A percentile compares a stretch with the other conserved stretches of the same genome.
These are phyloP conservation scores for Starmerella geochares DNA, from an alignment of 805 yeast genomes.

Conservation along the genomic window DNA sequence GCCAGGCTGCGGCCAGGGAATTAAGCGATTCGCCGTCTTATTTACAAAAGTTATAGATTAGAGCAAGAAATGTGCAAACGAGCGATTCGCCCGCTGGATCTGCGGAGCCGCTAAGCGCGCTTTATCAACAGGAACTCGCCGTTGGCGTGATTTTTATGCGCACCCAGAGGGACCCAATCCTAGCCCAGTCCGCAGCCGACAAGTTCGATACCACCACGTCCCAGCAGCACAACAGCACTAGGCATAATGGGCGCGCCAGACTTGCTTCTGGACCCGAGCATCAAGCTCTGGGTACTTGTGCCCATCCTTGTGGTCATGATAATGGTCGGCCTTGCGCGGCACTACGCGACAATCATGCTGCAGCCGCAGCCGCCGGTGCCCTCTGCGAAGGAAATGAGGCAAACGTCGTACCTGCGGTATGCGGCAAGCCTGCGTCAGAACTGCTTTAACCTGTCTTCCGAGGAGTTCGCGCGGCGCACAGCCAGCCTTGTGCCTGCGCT, in stretches of 20 bases:
- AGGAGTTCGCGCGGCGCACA: conserved; percentile 48
- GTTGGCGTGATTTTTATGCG: too few relatives aligned
- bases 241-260: conserved; percentile 30
- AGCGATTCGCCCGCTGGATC: too few relatives aligned
- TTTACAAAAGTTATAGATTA: too few relatives aligned
- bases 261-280: conserved; percentile 62
- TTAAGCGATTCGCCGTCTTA: too few relatives aligned
- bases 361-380: conserved; percentile 49
- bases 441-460: conserved; percentile 41
- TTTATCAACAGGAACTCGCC: too few relatives aligned
- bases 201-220: too few relatives aligned
- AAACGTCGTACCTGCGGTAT: conserved; percentile 46
- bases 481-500: conserved; percentile 40
- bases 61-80: too few relatives aligned
- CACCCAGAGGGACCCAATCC: too few relatives aligned
- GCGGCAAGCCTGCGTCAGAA: conserved; percentile 50
- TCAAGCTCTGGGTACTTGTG: conserved; percentile 79
- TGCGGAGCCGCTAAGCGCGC: too few relatives aligned
- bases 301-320: conserved; percentile 90
- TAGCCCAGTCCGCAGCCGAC: too few relatives aligned
- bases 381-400: conserved; percentile 43
- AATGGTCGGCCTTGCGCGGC: conserved; percentile 68
- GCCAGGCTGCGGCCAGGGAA: too few relatives aligned
- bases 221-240: too few relatives aligned
- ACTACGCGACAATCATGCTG: conserved; percentile 52